Conservation (phyloP, 2,329 filamentous ascomycete species). For the Fusarium nodosum region DNA sequence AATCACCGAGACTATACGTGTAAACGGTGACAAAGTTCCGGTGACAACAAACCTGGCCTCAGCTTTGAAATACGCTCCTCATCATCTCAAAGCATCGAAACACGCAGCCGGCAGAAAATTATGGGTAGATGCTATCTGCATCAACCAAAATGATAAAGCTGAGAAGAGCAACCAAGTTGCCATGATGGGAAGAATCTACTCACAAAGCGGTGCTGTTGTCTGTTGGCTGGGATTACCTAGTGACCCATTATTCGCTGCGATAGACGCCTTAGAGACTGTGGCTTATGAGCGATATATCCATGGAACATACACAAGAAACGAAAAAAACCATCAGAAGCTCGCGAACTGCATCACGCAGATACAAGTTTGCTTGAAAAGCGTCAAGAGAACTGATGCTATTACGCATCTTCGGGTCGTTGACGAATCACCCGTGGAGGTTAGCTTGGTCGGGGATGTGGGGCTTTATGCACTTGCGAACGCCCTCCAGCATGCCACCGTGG, state of each 20-base stretch:
- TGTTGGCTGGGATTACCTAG: conserved; percentile 9
- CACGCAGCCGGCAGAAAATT: not conserved
- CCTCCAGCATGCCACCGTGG: not conserved
- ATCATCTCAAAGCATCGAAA: not conserved
- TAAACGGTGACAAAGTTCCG: not conserved
- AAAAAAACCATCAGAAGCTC: not conserved
- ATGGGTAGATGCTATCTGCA: conserved; percentile 9
- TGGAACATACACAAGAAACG: not conserved
- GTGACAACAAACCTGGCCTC: not conserved
- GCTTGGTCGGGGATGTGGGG: not conserved
- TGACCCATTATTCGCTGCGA: not conserved
- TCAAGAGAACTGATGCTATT: not conserved
- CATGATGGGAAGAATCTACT: conserved; percentile 12
- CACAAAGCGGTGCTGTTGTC: conserved; percentile 3
- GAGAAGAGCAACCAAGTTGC: conserved; percentile 15
- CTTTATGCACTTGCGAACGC: not conserved
- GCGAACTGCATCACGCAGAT: not conserved
- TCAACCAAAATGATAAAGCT: not conserved
- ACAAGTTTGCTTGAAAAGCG: not conserved
- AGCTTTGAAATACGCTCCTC: conserved; percentile 1
- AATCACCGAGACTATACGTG: not conserved
- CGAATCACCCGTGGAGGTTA: not conserved
- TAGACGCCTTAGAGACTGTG: not conserved
- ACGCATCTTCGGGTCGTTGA: not conserved
- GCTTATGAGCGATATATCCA: not conserved